Evolutionary conservation across 371 early-diverging fungal species (phyloP).

Genomic region (Gilbertella persicaria): DNA sequence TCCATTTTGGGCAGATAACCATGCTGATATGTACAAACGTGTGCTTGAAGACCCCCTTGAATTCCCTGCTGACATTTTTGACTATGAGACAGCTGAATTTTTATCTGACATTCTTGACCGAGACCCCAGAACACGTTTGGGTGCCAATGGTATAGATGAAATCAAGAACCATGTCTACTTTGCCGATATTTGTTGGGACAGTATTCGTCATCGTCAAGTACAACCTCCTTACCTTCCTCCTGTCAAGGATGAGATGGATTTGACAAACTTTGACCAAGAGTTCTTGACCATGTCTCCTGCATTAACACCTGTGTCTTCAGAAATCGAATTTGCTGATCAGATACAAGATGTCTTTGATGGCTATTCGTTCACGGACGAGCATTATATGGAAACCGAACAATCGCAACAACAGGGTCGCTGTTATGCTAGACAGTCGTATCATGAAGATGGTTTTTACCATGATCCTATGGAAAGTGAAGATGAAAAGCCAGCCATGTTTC

Average conservation of each 20-base stretch:
- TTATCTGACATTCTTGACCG: slow-evolving; percentile 67
- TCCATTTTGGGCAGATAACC: slow-evolving; percentile 81
- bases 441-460: slow-evolving; percentile 16
- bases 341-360: slow-evolving; percentile 61
- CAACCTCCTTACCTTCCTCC: slow-evolving; percentile 59
- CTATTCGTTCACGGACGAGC: slow-evolving; percentile 50
- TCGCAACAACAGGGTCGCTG: not conserved
- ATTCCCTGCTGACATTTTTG: slow-evolving; percentile 67
- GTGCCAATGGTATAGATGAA: slow-evolving; percentile 57
- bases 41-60: slow-evolving; percentile 76
- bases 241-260: slow-evolving; percentile 55
- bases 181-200: slow-evolving; percentile 68
- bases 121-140: slow-evolving; percentile 65
- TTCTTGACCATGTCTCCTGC: slow-evolving; percentile 55
- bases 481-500: slow-evolving; percentile 12
- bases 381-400: slow-evolving; percentile 21
- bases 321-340: slow-evolving; percentile 45
- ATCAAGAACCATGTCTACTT: slow-evolving; percentile 78
- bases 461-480: slow-evolving; percentile 18
- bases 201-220: slow-evolving; percentile 55
- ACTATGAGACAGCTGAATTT: slow-evolving; percentile 58
- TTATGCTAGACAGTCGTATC: slow-evolving; percentile 5
- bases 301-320: slow-evolving; percentile 42
- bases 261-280: slow-evolving; percentile 65
- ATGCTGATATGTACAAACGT: slow-evolving; percentile 79